Evolutionary conservation across 805 yeast species (phyloP), one percentile per base, ranked within the genome.

Genomic region (Kodamaea hsintzibuensis): DNA sequence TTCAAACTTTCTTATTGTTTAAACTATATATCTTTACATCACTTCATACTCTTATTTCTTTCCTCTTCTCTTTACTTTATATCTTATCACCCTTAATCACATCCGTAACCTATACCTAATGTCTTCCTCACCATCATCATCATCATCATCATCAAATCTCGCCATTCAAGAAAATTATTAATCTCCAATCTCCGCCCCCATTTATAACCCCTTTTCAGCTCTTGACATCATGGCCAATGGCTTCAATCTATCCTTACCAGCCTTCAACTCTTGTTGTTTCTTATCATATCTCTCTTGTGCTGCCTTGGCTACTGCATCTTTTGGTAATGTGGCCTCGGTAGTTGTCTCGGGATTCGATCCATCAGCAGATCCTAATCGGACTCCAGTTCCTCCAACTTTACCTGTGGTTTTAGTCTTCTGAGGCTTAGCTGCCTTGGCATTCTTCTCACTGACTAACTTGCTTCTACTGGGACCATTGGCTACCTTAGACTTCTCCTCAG

Each of bases 301-400:
- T 6, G 80, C 80, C 42, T 56, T 59, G 4, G 78, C 79, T 2
- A 69, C 76, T 1, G 78, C 78, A 17, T 62, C 69, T 47, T 58
- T 62, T 16, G 70, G 59, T 17, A 4, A 14, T 40, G 47, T 12
- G 8, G 38, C 45, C 13, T 19, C 35, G 13, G 35, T 30, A 30
- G 35, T 9, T 9, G 35, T 8, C 35, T 8, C 35, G 13, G 35
- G 13, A 30, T 8, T 30, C 35, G 35, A 47, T 42, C 33, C 54
- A 5, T 30, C 47, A n/a, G 25, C 19, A 2, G 54, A 51, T 7
- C 50, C 51, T 25, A 40, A 39, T 35, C 43, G 16, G 35, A 44
- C 62, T 52, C 17, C 67, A 35, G 13, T 25, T 3, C 44, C 22
- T 62, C 64, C 59, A 13, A 42, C 53, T 30, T 42, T 30, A 1